Evolutionary conservation across 2,329 filamentous ascomycete species (phyloP), one percentile per base, ranked within the genome.

Genomic region (Colletotrichum shisoi): DNA sequence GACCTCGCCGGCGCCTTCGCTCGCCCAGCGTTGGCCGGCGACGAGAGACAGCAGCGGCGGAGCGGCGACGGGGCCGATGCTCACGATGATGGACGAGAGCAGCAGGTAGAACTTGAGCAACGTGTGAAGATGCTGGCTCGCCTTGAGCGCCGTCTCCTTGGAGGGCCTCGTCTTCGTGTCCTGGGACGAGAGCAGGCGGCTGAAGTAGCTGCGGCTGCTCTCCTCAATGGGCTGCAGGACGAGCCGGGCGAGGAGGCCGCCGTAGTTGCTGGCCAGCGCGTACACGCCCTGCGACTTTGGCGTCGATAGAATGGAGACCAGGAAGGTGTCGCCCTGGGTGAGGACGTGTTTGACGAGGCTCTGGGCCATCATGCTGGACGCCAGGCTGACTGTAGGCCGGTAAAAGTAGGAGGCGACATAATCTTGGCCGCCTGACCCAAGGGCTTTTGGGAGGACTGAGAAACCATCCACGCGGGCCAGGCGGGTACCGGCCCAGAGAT

Each of bases 181-280:
- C 3, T 74, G 62, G 1, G 78, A 75, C 0, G 83, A 77, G 24
- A 97, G 87, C 0, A 97, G 82, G 40, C 91, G 91, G 59, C 93
- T 94, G 68, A 98, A 97, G 75, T 97, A 89, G 74, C 90, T 93
- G 45, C 96, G 90, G 70, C 91, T 94, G 76, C 91, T 94, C 78
- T 99, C 96, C 78, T 99, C 95, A 67, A 99, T 88, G 8, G 95
- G 96, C 74, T 98, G 95, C 76, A 99, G 94, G 57, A 99, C 81
- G 70, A 98, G 87, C 3, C 95, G 87, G 0, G 95, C 95, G 34
- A 96, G 81, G 0, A 99, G 85, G 2, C 94, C 92, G 24, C 95
- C 95, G 76, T 95, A 99, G 78, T 98, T 99, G 73, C 93, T 93
- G 59, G 94, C 95, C 5, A 99, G 84, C 0, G 94, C 93, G 75